These are phyloP conservation scores for Rhynchospora breviuscula DNA, from an alignment of 176 grass and related monocot species.

Conservation along the genomic window DNA sequence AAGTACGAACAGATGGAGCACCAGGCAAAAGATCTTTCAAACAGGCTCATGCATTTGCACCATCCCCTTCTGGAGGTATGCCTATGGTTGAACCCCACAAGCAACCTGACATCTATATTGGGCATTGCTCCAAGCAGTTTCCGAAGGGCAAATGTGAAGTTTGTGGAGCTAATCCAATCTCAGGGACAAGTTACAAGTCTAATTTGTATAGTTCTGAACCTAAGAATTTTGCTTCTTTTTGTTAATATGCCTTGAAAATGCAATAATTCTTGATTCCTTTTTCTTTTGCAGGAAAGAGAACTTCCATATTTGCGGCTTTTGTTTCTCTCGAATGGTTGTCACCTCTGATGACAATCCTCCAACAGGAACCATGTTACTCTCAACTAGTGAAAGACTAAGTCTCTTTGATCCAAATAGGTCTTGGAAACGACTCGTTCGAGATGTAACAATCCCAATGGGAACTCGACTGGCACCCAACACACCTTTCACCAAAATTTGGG, in stretches of 20 bases:
- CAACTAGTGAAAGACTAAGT: too few species aligned
- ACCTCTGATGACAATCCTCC: too few species aligned
- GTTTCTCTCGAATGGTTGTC: constrained; percentile 31
- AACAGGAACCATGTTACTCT: too few species aligned
- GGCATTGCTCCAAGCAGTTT: neutral
- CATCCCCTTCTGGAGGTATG: too few species aligned
- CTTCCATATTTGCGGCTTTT: constrained; percentile 51
- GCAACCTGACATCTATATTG: too few species aligned
- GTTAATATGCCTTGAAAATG: neutral
- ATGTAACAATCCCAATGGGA: neutral
- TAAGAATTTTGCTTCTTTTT: neutral
- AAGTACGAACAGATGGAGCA: too few species aligned
- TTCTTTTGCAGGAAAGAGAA: constrained; percentile 48
- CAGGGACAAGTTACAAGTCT: constrained; percentile 59
- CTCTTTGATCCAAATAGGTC: too few species aligned
- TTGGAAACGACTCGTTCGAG: neutral
- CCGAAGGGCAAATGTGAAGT: constrained; percentile 51
- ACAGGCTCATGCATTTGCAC: too few species aligned
- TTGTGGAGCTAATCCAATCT: constrained; percentile 53
- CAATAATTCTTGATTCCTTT: constrained; percentile 18
- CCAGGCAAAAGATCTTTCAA: too few species aligned
- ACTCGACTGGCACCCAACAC: neutral
- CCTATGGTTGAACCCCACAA: too few species aligned
- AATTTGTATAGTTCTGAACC: constrained; percentile 42
- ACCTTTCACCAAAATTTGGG: neutral